A percentile compares a stretch with the other conserved stretches of the same genome.
Evolutionary conservation across 1,284 basidiomycete genomes (phyloP).

Genomic region (Naganishia sp.): DNA sequence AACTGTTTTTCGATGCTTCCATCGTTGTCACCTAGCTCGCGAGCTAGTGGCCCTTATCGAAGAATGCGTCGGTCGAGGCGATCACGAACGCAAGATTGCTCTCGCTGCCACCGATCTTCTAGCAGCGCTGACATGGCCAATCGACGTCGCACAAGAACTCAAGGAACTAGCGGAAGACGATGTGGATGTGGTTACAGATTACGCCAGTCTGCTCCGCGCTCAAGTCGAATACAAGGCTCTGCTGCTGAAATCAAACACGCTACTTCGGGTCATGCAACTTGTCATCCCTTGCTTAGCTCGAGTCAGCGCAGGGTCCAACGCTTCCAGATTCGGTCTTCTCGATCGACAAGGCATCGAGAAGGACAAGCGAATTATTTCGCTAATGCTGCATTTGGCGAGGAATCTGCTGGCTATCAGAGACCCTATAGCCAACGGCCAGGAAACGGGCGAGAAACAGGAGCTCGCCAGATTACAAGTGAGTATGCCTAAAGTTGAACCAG

Average conservation of each 20-base stretch:
- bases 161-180: slow-evolving; percentile 76
- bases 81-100: slow-evolving; percentile 65
- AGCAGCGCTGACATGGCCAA: slow-evolving; percentile 95
- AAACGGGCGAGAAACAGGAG: slow-evolving; percentile 73
- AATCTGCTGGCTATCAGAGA: slow-evolving; percentile 90
- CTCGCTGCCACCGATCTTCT: slow-evolving; percentile 84
- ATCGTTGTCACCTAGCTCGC: slow-evolving; percentile 77
- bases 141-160: slow-evolving; percentile 86
- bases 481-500: not conserved
- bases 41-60: slow-evolving; percentile 83
- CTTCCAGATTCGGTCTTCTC: slow-evolving; percentile 10
- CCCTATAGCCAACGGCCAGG: slow-evolving; percentile 65
- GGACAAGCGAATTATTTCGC: slow-evolving; percentile 80
- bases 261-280: slow-evolving; percentile 50
- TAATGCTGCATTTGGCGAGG: slow-evolving; percentile 83
- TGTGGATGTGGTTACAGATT: slow-evolving; percentile 76
- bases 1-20: slow-evolving; percentile 87
- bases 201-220: slow-evolving; percentile 73
- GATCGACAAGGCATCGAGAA: slow-evolving; percentile 62
- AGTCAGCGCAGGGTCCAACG: slow-evolving; percentile 14
- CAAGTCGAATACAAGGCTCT: slow-evolving; percentile 82
- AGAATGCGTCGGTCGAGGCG: slow-evolving; percentile 69
- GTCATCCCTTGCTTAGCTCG: slow-evolving; percentile 52
- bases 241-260: slow-evolving; percentile 38
- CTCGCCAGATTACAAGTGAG: slow-evolving; percentile 68